phyloP scores from a whole-genome alignment of 2,329 filamentous ascomycete species.

The Apiospora phragmitis region DNA sequence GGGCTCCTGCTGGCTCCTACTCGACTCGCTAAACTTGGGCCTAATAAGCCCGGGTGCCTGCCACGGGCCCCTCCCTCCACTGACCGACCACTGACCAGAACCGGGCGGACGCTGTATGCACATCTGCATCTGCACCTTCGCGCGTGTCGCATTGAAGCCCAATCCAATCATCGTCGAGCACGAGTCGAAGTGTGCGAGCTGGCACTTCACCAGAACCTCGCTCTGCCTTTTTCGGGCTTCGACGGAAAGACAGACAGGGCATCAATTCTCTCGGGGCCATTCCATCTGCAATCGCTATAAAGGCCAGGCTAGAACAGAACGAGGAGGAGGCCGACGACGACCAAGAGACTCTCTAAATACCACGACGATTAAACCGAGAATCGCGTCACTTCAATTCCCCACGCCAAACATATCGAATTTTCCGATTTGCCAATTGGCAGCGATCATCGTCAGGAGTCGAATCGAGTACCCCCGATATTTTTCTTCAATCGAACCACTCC shows the following conservation, averaged over 20 bases:
- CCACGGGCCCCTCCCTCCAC: neutral
- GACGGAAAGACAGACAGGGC: neutral
- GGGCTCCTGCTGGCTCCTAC: neutral
- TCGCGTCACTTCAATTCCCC: neutral
- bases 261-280: neutral
- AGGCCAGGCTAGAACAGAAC: neutral
- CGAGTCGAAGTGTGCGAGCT: neutral
- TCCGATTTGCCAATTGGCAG: neutral
- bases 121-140: neutral
- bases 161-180: slow-evolving; percentile 10
- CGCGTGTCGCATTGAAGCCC: slow-evolving; percentile 10
- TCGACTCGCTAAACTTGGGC: neutral
- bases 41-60: neutral
- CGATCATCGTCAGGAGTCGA: neutral
- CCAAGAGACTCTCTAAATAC: neutral
- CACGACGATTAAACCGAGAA: neutral
- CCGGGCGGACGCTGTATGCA: neutral
- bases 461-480: neutral
- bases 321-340: neutral
- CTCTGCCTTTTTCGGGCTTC: neutral
- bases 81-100: neutral
- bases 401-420: neutral
- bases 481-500: neutral
- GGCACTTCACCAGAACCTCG: neutral
- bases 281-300: neutral